Percentiles rank a stretch among this genome's conserved stretches.
These are phyloP conservation scores for Aspergillus niger DNA, from an alignment of 2,329 filamentous ascomycete genomes.

Conservation along the genomic window DNA sequence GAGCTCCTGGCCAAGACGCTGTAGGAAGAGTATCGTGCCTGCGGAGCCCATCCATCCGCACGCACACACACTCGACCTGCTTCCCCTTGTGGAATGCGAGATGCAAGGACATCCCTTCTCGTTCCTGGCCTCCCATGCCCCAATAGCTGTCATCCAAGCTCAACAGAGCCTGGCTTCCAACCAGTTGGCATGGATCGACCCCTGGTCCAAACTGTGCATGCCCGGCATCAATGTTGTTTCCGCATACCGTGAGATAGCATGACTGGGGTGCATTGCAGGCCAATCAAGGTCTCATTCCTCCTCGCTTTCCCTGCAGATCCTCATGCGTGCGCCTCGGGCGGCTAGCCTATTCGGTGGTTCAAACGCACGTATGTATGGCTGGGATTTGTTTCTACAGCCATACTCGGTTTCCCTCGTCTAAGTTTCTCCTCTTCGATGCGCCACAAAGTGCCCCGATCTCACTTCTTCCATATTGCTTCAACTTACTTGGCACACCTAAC, in stretches of 20 bases:
- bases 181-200: constrained; percentile 24
- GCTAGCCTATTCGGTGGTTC: not conserved
- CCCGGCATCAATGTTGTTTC: not conserved
- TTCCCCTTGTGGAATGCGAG: constrained; percentile 32
- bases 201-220: not conserved
- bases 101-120: constrained; percentile 24
- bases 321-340: constrained; percentile 14
- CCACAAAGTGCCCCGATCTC: not conserved
- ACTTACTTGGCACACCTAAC: not conserved
- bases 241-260: not conserved
- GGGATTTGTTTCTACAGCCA: too few species aligned
- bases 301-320: constrained; percentile 13
- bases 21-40: constrained; percentile 10
- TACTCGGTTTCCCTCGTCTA: too few species aligned
- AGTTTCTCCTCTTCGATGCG: too few species aligned
- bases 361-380: too few species aligned
- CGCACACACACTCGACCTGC: constrained; percentile 3
- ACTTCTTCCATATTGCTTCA: not conserved
- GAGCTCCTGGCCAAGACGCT: constrained; percentile 13
- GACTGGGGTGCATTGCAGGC: constrained; percentile 2
- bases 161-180: constrained; percentile 4
- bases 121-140: constrained; percentile 4
- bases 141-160: not conserved
- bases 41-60: constrained; percentile 10
- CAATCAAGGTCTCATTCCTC: constrained; percentile 20